Conservation (phyloP, 345 rosid genomes). For the Pistacia vera region DNA sequence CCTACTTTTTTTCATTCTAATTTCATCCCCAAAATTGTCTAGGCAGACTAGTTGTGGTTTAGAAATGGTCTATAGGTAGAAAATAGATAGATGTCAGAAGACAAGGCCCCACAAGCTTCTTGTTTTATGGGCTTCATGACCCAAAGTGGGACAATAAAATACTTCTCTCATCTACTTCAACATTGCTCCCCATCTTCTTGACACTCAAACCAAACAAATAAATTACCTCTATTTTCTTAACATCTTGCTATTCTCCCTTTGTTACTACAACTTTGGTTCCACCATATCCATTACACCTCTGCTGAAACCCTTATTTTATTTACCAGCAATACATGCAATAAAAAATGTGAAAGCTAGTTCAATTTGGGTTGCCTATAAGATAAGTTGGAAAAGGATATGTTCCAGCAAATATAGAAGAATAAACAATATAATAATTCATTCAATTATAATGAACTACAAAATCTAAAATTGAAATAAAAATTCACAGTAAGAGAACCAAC, state of each 20-base stretch:
- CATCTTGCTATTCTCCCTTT: slow-evolving; percentile 17
- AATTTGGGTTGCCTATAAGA: too few species aligned
- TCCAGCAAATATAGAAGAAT: background rate
- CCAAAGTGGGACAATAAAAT: slow-evolving; percentile 16
- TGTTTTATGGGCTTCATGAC: slow-evolving; percentile 38
- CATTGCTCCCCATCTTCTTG: slow-evolving; percentile 35
- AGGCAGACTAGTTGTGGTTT: background rate
- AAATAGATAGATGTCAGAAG: slow-evolving; percentile 27
- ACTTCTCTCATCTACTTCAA: slow-evolving; percentile 29
- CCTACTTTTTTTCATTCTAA: background rate
- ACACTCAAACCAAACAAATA: slow-evolving; percentile 28
- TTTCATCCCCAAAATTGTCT: background rate
- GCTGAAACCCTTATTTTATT: background rate
- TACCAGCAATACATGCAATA: too few species aligned
- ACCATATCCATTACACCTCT: slow-evolving; percentile 15
- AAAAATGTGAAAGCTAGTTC: background rate
- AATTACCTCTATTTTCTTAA: slow-evolving; percentile 16
- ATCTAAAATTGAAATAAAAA: slow-evolving; percentile 30
- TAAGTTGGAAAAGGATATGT: background rate
- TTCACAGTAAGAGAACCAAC: slow-evolving; percentile 31
- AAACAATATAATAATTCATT: slow-evolving; percentile 33
- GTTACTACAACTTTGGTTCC: slow-evolving; percentile 18
- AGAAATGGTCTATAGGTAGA: slow-evolving; percentile 29
- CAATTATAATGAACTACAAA: slow-evolving; percentile 32
- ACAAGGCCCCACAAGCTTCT: slow-evolving; percentile 38